Base-by-base conservation (phyloP, 495 filamentous ascomycete species). In the Neurospora sp. region DNA sequence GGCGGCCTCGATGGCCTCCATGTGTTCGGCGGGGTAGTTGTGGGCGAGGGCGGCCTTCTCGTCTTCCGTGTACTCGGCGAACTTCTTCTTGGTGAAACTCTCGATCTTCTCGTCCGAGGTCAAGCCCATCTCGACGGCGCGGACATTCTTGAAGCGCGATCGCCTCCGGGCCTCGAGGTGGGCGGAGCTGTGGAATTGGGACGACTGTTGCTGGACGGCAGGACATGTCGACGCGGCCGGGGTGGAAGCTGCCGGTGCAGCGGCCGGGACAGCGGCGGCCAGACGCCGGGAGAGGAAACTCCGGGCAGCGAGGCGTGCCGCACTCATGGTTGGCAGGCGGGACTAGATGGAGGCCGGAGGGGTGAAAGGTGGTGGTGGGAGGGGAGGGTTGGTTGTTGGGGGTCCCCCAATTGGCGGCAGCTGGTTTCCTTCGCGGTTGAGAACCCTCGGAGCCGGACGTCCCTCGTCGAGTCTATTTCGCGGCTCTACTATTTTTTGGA, bases 1-100 rank as follows among this genome's bases (percentile, higher is more conserved):
- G 74, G 92, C 96, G 71, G 92, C 93, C 82, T 94, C 86, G 82
- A 99, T 90, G 66, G 94, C 92, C n/a, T 85, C 85, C 73, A 97
- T 84, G 82, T 99, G 96, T 74, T 90, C 87, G 16, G 90, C 87
- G 7, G 92, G 92, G 85, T 97, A 98, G 73, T 86, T 84, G 75
- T 89, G 83, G 39, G 80, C 76, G 44, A 98, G 86, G 18, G 81
- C 76, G 18, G 84, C 86, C 76, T 90, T 87, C 79, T 98, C 92
- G 48, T 89, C 87, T 66, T 84, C 81, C 4, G 90, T 90, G 84
- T 96, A 98, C 6, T 84, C 78, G 74, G 87, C 82, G 80, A 91
- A 91, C 44, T 79, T 75, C 76, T 86, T 73, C 72, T 82, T 72
- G 73, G 87, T 80, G 77, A 80, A 86, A 71, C 83, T 72, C 9